phyloP scores from a whole-genome alignment of 495 filamentous ascomycete genomes.

The Hypoxylon crocopeplum region DNA sequence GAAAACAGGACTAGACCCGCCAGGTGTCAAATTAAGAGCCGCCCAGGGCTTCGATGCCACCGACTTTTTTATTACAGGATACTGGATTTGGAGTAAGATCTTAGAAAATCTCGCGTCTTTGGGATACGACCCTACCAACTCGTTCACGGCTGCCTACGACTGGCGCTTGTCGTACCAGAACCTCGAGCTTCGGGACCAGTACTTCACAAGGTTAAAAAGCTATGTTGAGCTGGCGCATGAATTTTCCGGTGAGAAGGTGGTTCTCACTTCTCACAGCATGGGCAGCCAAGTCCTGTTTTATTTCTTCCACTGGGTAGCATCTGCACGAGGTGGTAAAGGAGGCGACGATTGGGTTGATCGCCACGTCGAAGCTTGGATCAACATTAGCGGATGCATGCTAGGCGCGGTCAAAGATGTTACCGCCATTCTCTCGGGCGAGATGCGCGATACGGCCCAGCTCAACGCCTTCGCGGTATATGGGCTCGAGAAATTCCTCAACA shows the following conservation, averaged over 20 bases:
- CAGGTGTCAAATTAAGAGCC: constrained; percentile 88
- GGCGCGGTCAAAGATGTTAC: constrained; percentile 92
- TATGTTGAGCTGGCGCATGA: constrained; percentile 84
- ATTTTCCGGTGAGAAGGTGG: constrained; percentile 76
- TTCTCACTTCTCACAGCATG: constrained; percentile 95
- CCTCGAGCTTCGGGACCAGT: constrained; percentile 87
- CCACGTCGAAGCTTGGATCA: constrained; percentile 94
- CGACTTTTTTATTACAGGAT: constrained; percentile 89
- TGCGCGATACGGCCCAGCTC: constrained; percentile 96
- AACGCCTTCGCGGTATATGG: constrained; percentile 98
- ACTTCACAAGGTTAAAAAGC: constrained; percentile 86
- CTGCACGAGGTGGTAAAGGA: constrained; percentile 76
- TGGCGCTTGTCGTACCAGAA: constrained; percentile 95
- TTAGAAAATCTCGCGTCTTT: constrained; percentile 94
- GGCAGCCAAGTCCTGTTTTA: constrained; percentile 94
- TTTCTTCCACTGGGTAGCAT: constrained; percentile 97
- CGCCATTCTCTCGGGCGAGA: constrained; percentile 92
- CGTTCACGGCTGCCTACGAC: constrained; percentile 94
- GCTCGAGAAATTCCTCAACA: constrained; percentile 91
- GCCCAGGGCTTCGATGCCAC: constrained; percentile 98
- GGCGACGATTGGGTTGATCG: constrained; percentile 89
- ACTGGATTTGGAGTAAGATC: constrained; percentile 99
- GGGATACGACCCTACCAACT: constrained; percentile 95
- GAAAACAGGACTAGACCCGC: constrained; percentile 87
- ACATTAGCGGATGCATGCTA: constrained; percentile 97